Conservation (phyloP, 805 yeast species). For the Saccharomyces paradoxus region DNA sequence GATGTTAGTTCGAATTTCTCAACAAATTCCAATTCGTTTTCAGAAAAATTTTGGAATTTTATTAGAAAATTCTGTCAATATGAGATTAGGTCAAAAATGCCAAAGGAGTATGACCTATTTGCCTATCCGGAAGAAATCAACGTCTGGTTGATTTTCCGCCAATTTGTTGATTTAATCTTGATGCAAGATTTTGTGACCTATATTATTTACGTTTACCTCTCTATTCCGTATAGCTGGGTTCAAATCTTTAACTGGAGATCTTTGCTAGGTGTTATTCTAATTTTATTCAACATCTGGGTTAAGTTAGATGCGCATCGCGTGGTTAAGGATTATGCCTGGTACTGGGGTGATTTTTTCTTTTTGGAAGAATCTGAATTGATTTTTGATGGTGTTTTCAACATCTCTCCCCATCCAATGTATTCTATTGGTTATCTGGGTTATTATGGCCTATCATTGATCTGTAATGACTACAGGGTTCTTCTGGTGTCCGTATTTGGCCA, state of each 20-base stretch:
- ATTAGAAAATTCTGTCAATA: conserved; percentile 37
- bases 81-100: conserved; percentile 43
- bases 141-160: conserved; percentile 74
- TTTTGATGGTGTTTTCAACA: conserved; percentile 82
- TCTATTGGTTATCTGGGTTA: conserved; percentile 83
- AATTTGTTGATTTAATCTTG: conserved; percentile 68
- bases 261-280: conserved; percentile 49
- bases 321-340: conserved; percentile 88
- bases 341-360: conserved; percentile 91
- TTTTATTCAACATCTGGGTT: conserved; percentile 74
- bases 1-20: conserved; percentile 4
- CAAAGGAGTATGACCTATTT: conserved; percentile 28
- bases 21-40: neutral
- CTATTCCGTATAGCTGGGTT: conserved; percentile 36
- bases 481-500: conserved; percentile 68
- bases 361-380: conserved; percentile 60
- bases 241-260: conserved; percentile 44
- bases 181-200: conserved; percentile 81
- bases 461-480: conserved; percentile 64
- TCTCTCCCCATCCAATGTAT: conserved; percentile 91
- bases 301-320: conserved; percentile 82
- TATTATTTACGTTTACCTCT: conserved; percentile 49
- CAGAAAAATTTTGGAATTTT: conserved; percentile 4
- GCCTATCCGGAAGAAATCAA: conserved; percentile 65
- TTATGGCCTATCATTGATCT: conserved; percentile 72